These are phyloP conservation scores for Diaporthe australafricana DNA, from an alignment of 2,329 filamentous ascomycete species.

Conservation along the genomic window DNA sequence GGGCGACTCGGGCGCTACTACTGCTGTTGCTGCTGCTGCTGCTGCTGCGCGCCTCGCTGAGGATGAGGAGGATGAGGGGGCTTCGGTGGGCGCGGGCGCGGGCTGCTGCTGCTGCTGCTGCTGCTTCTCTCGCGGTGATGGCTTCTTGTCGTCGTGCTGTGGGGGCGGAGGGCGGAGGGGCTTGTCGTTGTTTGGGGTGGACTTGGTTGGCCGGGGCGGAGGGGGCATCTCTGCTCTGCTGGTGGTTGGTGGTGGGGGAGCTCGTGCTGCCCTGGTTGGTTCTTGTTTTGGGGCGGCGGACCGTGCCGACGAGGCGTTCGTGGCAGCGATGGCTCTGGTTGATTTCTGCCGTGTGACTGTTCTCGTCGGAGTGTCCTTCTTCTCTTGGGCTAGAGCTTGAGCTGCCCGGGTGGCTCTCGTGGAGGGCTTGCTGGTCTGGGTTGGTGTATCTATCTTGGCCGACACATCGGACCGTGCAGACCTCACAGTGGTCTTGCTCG, in stretches of 20 bases:
- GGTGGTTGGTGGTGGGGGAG: neutral
- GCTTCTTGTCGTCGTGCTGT: constrained; percentile 28
- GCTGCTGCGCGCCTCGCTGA: constrained; percentile 27
- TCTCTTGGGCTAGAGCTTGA: neutral
- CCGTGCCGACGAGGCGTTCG: constrained; percentile 28
- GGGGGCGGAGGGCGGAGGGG: neutral
- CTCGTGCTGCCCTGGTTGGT: constrained; percentile 5
- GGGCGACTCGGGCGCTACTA: no score
- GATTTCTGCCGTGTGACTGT: constrained; percentile 26
- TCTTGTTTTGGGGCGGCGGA: constrained; percentile 24
- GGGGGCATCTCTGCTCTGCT: constrained; percentile 35
- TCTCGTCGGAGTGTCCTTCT: constrained; percentile 22
- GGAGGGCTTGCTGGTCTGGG: constrained; percentile 20
- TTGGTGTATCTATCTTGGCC: constrained; percentile 26
- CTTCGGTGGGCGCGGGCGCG: constrained; percentile 36
- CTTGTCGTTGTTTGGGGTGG: constrained; percentile 20
- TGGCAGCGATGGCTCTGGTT: constrained; percentile 30
- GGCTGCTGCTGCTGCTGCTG: constrained; percentile 35
- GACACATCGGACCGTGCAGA: constrained; percentile 19
- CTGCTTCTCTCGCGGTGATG: constrained; percentile 25
- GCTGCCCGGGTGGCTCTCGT: neutral
- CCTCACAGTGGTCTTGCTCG: constrained; percentile 26
- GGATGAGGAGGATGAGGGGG: neutral
- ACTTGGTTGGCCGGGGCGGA: constrained; percentile 28
- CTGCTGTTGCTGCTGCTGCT: no score